Evolutionary conservation across 2,329 filamentous ascomycete genomes (phyloP), one percentile per base, ranked within the genome.

Genomic region (Trichoderma aggressivum): DNA sequence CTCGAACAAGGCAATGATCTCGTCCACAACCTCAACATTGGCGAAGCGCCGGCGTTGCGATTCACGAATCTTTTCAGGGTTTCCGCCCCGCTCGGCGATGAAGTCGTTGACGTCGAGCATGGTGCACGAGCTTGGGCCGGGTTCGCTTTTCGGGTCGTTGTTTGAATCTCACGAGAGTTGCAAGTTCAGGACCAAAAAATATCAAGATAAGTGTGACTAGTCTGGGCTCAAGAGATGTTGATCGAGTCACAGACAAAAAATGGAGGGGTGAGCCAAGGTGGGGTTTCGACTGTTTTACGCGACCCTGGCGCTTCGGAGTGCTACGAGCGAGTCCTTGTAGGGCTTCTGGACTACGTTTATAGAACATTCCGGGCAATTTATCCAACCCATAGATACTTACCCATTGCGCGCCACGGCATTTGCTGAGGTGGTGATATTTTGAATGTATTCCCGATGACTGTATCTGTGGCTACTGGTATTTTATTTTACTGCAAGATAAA

Each of bases 41-140:
- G 93, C 94, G 84, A 90, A 88, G 76, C 96, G 91, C 79, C 90
- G 90, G 76, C 92, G 89, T 83, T 99, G 96, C 74, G 92, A 96
- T 82, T 98, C 94, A 81, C 92, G 92, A 82, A 99, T 96, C 84
- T 90, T 91, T 79, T 97, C 92, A 18, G 94, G 93, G 83, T 98
- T 90, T 76, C 96, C 96, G 75, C 95, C 96, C 77, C 94, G 92
- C 82, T 98, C 94, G 80, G 88, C 83, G 78, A 95, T 91, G 80
- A 95, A 94, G 79, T 94, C 92, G 76, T 88, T 86, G 70, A 94
- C 86, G 84, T 94, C 92, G 75, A 94, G 86, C 91, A 94, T 94
- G 39, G 73, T 82, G 76, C 11, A 18, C 1, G n/a, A 24, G n/a
- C 18, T 50, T 36, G 66, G 24, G 10, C 6, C 28, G 24, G n/a